These are phyloP conservation scores for Brassica balearica DNA, from an alignment of 441 rosid species.

Conservation along the genomic window DNA sequence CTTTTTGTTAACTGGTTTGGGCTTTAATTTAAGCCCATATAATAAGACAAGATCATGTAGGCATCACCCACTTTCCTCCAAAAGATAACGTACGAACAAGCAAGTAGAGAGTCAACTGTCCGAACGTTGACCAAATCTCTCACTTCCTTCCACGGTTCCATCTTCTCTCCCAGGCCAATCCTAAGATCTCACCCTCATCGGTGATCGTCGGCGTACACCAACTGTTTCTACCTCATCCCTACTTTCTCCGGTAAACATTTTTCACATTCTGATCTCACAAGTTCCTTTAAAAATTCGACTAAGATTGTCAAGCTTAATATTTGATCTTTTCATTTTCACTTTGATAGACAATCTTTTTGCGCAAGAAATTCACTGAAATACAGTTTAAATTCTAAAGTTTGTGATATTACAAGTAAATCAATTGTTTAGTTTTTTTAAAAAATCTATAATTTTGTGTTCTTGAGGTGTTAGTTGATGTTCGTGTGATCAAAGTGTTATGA, in stretches of 20 bases:
- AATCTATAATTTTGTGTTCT: background rate
- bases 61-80: constrained; percentile 1
- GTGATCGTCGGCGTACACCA: constrained; percentile 5
- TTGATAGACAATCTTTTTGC: background rate
- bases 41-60: background rate
- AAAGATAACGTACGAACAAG: constrained; percentile 16
- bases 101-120: constrained; percentile 36
- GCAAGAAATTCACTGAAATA: background rate
- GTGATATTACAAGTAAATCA: background rate
- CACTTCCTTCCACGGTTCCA: constrained; percentile 13
- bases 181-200: constrained; percentile 18
- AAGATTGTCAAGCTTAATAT: background rate
- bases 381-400: background rate
- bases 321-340: background rate
- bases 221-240: background rate
- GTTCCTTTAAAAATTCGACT: too few species aligned
- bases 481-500: background rate
- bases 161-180: constrained; percentile 16
- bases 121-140: constrained; percentile 42
- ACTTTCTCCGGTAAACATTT: background rate
- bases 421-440: background rate
- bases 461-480: background rate
- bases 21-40: constrained; percentile 18
- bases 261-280: background rate
- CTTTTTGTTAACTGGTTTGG: constrained; percentile 5